Conservation (phyloP, 306 rosid genomes). For the Fragaria ananassa region DNA sequence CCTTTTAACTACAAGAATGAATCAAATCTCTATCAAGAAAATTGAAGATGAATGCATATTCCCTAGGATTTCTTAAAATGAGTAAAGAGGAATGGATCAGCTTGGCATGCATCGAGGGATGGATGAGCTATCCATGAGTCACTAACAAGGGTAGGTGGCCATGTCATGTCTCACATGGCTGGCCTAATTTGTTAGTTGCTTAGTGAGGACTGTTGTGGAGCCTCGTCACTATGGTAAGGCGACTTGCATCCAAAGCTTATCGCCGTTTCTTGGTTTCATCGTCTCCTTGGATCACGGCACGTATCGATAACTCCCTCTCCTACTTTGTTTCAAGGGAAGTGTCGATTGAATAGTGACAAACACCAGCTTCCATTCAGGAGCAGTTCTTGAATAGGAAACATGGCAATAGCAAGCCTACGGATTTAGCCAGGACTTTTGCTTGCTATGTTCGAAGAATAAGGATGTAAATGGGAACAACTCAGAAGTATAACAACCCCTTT, state of each 20-base stretch:
- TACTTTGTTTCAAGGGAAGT: neutral
- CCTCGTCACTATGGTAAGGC: neutral
- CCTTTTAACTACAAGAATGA: neutral
- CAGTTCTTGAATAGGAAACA: no score
- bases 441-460: neutral
- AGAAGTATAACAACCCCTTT: neutral
- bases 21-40: neutral
- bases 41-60: neutral
- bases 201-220: neutral
- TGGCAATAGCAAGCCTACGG: neutral
- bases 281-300: neutral
- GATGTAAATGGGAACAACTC: neutral
- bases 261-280: constrained; percentile 1
- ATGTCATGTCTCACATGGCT: neutral
- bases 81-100: neutral
- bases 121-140: neutral
- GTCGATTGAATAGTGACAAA: neutral
- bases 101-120: neutral
- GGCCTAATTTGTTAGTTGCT: neutral
- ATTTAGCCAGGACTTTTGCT: neutral
- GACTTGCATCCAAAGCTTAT: neutral
- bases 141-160: neutral
- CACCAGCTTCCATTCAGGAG: neutral
- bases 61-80: neutral
- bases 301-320: neutral